Percentiles rank a stretch among this genome's conserved stretches.
Evolutionary conservation across 768 basidiomycete species (phyloP).

Genomic region (Lactarius deliciosus): DNA sequence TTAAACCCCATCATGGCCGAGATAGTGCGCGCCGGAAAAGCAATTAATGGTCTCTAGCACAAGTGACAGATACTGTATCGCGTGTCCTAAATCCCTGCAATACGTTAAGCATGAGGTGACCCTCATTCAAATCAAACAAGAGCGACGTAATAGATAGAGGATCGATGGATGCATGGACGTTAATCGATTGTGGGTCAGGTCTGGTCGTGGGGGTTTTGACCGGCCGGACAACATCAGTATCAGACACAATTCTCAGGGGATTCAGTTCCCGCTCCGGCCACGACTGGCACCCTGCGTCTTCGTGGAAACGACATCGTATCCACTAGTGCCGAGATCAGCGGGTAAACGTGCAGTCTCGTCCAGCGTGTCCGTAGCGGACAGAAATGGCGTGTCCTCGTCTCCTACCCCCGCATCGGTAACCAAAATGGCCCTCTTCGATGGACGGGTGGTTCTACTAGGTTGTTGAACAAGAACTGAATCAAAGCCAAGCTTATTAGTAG

Average conservation of each 20-base stretch:
- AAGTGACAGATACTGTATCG: background rate
- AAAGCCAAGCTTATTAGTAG: too few species aligned
- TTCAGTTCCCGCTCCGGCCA: conserved; percentile 12
- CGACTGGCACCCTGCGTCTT: conserved; percentile 26
- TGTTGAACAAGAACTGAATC: too few species aligned
- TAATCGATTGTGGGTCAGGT: background rate
- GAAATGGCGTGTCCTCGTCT: too few species aligned
- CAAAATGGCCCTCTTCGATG: too few species aligned
- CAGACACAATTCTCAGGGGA: background rate
- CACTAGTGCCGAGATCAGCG: too few species aligned
- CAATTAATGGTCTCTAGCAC: background rate
- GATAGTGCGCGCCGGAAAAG: background rate
- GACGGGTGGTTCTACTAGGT: too few species aligned
- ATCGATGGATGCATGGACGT: background rate
- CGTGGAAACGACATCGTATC: too few species aligned
- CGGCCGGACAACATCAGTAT: background rate
- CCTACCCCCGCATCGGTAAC: too few species aligned
- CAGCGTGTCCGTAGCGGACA: too few species aligned
- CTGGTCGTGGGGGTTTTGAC: background rate
- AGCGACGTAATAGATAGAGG: background rate
- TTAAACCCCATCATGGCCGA: conserved; percentile 3
- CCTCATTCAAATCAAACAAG: background rate
- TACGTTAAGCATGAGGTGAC: background rate
- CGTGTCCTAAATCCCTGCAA: background rate
- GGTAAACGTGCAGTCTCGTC: too few species aligned